Conservation (phyloP, 192 early-diverging fungal species). For the Lobulomyces angularis region DNA sequence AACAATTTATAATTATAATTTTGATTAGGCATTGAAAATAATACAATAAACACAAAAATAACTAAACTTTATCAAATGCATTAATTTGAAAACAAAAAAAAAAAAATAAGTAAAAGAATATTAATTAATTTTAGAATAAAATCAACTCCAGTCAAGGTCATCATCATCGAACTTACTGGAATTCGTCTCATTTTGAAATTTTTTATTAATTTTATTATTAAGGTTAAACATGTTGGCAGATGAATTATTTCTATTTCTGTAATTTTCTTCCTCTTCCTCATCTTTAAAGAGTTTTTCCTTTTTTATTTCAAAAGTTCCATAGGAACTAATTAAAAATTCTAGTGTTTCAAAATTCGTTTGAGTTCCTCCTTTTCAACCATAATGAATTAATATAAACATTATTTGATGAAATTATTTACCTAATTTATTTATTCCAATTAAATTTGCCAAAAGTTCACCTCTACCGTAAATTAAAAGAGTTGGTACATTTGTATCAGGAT, state of each 20-base stretch:
- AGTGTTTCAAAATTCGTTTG: background rate
- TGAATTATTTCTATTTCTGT: constrained; percentile 8
- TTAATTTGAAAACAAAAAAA: too few species aligned
- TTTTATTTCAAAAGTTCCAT: constrained; percentile 13
- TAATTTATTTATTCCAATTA: constrained; percentile 65
- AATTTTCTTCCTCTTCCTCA: constrained; percentile 21
- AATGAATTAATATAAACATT: too few species aligned
- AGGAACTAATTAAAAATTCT: constrained; percentile 21
- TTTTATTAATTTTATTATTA: constrained; percentile 7
- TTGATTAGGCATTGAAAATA: too few species aligned
- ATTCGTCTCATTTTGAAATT: too few species aligned
- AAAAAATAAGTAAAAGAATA: too few species aligned
- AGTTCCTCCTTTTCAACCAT: constrained; percentile 34
- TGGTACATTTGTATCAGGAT: constrained; percentile 78
- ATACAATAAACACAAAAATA: too few species aligned
- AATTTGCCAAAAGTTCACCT: constrained; percentile 72
- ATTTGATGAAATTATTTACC: too few species aligned
- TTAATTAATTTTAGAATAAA: too few species aligned
- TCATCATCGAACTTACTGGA: constrained; percentile 10
- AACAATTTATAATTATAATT: too few species aligned
- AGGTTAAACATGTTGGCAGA: constrained; percentile 4
- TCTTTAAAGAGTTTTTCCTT: too few species aligned
- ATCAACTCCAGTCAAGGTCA: constrained; percentile 30
- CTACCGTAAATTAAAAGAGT: constrained; percentile 85
- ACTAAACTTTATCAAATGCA: too few species aligned